Conservation (phyloP, 257 asterid species). For the Petunia secreta region DNA sequence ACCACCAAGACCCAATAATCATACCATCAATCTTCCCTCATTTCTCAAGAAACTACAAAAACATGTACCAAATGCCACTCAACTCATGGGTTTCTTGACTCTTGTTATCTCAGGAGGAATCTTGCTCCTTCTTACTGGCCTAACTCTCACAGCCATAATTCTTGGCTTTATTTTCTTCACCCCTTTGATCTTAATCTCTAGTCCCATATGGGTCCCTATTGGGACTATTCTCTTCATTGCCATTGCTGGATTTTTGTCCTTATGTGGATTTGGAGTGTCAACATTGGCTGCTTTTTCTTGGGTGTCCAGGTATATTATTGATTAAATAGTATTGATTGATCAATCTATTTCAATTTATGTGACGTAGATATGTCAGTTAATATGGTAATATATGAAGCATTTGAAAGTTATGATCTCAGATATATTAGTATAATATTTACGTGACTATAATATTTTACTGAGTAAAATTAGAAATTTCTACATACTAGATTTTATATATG, state of each 20-base stretch:
- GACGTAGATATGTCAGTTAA: no score
- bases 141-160: conserved; percentile 64
- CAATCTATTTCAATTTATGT: no score
- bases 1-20: not conserved
- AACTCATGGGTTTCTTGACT: conserved; percentile 67
- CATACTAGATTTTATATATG: no score
- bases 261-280: conserved; percentile 50
- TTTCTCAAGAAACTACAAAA: conserved; percentile 53
- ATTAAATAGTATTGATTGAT: no score
- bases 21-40: conserved; percentile 24
- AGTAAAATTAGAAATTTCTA: no score
- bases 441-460: no score
- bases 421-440: no score
- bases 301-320: conserved; percentile 38
- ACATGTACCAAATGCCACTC: conserved; percentile 67
- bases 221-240: conserved; percentile 50
- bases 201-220: conserved; percentile 83
- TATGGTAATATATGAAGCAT: no score
- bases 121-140: conserved; percentile 75
- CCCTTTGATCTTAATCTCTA: conserved; percentile 67
- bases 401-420: no score
- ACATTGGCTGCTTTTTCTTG: not conserved
- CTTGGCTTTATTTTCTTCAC: conserved; percentile 62
- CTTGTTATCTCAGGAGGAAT: conserved; percentile 75
- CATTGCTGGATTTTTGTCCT: conserved; percentile 51